These are phyloP conservation scores for Spiromastix sp. DNA, from an alignment of 2,329 filamentous ascomycete species.

Conservation along the genomic window DNA sequence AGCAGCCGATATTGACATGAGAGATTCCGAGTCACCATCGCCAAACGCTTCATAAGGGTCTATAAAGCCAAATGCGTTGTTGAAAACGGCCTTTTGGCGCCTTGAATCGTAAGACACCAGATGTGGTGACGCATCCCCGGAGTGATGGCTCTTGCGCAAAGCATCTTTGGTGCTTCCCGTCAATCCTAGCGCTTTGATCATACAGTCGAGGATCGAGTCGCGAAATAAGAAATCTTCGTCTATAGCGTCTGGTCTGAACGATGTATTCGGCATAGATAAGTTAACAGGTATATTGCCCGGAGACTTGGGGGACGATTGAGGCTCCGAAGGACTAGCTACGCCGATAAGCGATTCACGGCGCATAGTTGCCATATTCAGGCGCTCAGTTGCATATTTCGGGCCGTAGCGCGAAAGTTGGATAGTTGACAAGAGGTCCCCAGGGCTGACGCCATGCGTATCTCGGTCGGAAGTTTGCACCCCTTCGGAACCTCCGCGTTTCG, in stretches of 20 bases:
- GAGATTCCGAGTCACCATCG: conserved; percentile 80
- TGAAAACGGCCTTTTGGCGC: conserved; percentile 68
- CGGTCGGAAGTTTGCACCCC: conserved; percentile 18
- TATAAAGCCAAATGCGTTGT: conserved; percentile 85
- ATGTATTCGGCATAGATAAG: conserved; percentile 24
- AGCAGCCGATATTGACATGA: conserved; percentile 57
- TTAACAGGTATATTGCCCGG: too few species aligned
- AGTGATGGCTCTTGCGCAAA: conserved; percentile 54
- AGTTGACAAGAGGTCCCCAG: conserved; percentile 72
- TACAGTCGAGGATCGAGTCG: conserved; percentile 83
- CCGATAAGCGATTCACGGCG: conserved; percentile 5
- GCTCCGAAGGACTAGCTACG: background rate
- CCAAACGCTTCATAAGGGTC: conserved; percentile 62
- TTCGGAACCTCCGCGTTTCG: conserved; percentile 13
- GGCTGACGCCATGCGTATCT: conserved; percentile 43
- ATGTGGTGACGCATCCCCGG: conserved; percentile 74
- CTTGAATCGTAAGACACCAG: conserved; percentile 75
- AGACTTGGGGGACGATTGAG: background rate
- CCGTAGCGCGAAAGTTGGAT: conserved; percentile 58
- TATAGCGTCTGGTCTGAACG: conserved; percentile 61
- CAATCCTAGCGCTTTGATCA: conserved; percentile 87
- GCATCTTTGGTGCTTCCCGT: conserved; percentile 53
- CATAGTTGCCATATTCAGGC: conserved; percentile 5
- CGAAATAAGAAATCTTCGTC: conserved; percentile 86
- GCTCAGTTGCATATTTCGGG: conserved; percentile 33